Conservation (phyloP, 345 rosid species). For the Populus davidiana region DNA sequence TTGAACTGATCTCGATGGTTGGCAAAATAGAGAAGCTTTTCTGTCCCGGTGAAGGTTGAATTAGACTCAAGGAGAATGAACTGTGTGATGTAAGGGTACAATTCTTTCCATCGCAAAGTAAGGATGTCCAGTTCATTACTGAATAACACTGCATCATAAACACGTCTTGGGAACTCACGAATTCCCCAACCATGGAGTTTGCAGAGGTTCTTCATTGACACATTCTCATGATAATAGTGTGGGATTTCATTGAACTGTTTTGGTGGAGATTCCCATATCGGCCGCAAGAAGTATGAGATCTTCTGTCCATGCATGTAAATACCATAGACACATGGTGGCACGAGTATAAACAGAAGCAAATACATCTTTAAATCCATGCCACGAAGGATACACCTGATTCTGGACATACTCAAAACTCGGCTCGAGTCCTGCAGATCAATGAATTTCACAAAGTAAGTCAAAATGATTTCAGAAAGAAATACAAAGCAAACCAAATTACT, state of each 20-base stretch:
- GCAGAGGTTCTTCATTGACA: slow-evolving; percentile 73
- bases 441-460: background rate
- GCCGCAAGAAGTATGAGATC: slow-evolving; percentile 76
- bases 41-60: slow-evolving; percentile 69
- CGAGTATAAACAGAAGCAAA: slow-evolving; percentile 58
- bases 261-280: slow-evolving; percentile 86
- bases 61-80: slow-evolving; percentile 80
- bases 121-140: slow-evolving; percentile 78
- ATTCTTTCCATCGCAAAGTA: slow-evolving; percentile 69
- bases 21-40: slow-evolving; percentile 60
- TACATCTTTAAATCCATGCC: slow-evolving; percentile 78
- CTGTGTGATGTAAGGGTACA: slow-evolving; percentile 73
- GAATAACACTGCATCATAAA: slow-evolving; percentile 76
- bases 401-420: slow-evolving; percentile 71
- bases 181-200: slow-evolving; percentile 84
- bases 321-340: slow-evolving; percentile 65
- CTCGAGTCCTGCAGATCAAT: slow-evolving; percentile 65
- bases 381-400: slow-evolving; percentile 85
- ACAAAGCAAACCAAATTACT: background rate
- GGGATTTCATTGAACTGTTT: slow-evolving; percentile 72
- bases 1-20: slow-evolving; percentile 56
- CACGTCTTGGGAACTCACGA: slow-evolving; percentile 82
- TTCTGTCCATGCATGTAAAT: slow-evolving; percentile 72
- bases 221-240: slow-evolving; percentile 77
- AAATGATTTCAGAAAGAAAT: slow-evolving; percentile 8